phyloP scores from a whole-genome alignment of 2,329 filamentous ascomycete species.

The Colletotrichum sp. region DNA sequence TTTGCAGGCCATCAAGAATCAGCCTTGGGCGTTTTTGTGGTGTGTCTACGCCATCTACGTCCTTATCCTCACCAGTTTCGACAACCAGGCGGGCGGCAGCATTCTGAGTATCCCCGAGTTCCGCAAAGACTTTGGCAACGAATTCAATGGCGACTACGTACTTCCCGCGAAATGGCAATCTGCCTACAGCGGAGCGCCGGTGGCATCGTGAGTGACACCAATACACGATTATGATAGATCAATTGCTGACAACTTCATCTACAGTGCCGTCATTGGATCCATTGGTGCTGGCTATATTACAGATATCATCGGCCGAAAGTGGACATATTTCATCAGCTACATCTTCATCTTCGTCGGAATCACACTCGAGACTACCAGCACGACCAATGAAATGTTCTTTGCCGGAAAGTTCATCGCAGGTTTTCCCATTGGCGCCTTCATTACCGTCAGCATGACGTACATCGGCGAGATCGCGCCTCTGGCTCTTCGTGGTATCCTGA shows the following conservation, averaged over 20 bases:
- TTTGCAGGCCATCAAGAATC: constrained; percentile 26
- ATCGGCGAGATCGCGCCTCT: constrained; percentile 35
- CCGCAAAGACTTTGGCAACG: constrained; percentile 47
- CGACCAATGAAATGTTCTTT: constrained; percentile 43
- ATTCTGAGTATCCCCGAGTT: constrained; percentile 48
- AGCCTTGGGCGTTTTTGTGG: constrained; percentile 37
- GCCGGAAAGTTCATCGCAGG: constrained; percentile 47
- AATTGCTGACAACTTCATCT: neutral
- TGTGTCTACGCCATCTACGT: constrained; percentile 44
- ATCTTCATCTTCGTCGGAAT: constrained; percentile 40
- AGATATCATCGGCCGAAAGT: constrained; percentile 18
- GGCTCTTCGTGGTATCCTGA: constrained; percentile 32
- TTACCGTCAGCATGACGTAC: constrained; percentile 32
- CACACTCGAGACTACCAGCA: constrained; percentile 35
- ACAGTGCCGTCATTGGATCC: constrained; percentile 15
- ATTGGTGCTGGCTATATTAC: constrained; percentile 13
- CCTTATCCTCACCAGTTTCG: constrained; percentile 43
- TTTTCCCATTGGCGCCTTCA: constrained; percentile 36
- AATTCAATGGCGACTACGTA: constrained; percentile 40
- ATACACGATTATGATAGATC: neutral
- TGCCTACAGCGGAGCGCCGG: constrained; percentile 46
- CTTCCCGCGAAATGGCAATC: constrained; percentile 48
- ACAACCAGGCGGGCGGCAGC: constrained; percentile 45
- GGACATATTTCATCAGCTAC: constrained; percentile 35
- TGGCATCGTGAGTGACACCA: constrained; percentile 35